These are phyloP conservation scores for Stephania yunnanensis DNA, from an alignment of 164 flowering plant species.

Conservation along the genomic window DNA sequence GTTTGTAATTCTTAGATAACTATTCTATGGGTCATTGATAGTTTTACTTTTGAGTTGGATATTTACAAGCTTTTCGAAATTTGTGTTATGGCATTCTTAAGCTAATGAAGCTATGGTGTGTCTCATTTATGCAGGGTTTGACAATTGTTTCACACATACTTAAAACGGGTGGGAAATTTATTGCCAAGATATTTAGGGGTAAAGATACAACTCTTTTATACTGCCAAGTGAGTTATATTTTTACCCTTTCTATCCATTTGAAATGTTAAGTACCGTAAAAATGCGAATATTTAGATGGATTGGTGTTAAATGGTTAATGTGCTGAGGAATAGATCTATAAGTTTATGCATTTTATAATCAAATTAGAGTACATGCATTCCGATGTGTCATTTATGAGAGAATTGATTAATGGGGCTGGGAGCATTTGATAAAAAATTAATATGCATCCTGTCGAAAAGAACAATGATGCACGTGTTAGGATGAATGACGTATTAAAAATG, in stretches of 20 bases:
- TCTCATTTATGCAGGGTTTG: conserved; percentile 55
- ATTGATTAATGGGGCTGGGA: no score
- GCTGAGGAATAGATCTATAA: no score
- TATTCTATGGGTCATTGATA: neutral
- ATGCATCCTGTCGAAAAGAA: no score
- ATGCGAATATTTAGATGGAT: no score
- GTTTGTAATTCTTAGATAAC: neutral
- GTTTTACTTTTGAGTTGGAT: neutral
- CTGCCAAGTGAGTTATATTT: conserved; percentile 55
- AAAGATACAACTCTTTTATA: conserved; percentile 97
- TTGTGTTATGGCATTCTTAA: neutral
- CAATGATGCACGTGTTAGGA: no score
- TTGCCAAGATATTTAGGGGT: conserved; percentile 95
- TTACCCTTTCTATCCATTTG: neutral
- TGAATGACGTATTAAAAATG: no score
- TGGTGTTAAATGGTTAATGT: no score
- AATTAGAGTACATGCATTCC: no score
- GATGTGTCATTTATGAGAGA: no score
- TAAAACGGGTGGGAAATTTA: conserved; percentile 84
- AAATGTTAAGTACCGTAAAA: no score
- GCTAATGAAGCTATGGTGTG: neutral
- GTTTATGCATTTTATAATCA: no score
- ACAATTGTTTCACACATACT: conserved; percentile 95
- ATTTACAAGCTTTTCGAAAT: conserved; percentile 2
- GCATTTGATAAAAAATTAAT: no score